Percentiles rank a stretch among this genome's conserved stretches.
phyloP scores from a whole-genome alignment of 768 basidiomycete species.

The Calocybe cyanea region DNA sequence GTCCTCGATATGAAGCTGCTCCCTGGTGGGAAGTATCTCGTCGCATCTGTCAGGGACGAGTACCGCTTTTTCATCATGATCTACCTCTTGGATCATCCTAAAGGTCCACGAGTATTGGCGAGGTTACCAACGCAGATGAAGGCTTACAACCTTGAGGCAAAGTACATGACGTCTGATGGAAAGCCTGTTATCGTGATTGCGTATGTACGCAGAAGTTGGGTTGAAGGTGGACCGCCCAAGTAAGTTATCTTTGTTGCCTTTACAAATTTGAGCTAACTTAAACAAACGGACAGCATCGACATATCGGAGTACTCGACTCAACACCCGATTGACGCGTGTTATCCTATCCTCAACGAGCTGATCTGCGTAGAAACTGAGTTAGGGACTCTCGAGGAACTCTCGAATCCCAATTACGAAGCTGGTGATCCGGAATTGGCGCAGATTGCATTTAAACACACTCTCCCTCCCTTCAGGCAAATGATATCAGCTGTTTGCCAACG shows the following conservation, averaged over 20 bases:
- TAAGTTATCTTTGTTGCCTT: too few relatives aligned
- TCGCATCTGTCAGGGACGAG: conserved; percentile 54
- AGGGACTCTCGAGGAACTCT: conserved; percentile 38
- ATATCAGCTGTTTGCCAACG: too few relatives aligned
- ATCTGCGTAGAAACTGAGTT: conserved; percentile 38
- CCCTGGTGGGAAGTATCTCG: conserved; percentile 65
- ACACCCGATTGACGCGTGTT: too few relatives aligned
- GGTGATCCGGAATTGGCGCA: conserved; percentile 32
- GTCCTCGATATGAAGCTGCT: conserved; percentile 54
- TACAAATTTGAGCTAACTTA: too few relatives aligned
- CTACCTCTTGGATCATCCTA: conserved; percentile 55
- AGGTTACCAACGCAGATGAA: conserved; percentile 45
- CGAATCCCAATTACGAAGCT: conserved; percentile 36
- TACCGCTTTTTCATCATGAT: conserved; percentile 49
- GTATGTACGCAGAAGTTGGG: conserved; percentile 35
- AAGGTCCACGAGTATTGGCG: conserved; percentile 43
- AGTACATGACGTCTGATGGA: conserved; percentile 48
- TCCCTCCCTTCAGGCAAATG: too few relatives aligned
- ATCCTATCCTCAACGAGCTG: conserved; percentile 31
- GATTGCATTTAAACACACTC: too few relatives aligned
- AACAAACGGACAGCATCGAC: too few relatives aligned
- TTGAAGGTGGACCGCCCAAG: too few relatives aligned
- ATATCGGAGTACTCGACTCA: too few relatives aligned
- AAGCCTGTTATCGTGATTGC: conserved; percentile 55
- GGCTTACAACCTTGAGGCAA: conserved; percentile 57